A percentile compares a stretch with the other conserved stretches of the same genome.
Conservation (phyloP, 495 filamentous ascomycete genomes). For the Trichoderma parareesei region DNA sequence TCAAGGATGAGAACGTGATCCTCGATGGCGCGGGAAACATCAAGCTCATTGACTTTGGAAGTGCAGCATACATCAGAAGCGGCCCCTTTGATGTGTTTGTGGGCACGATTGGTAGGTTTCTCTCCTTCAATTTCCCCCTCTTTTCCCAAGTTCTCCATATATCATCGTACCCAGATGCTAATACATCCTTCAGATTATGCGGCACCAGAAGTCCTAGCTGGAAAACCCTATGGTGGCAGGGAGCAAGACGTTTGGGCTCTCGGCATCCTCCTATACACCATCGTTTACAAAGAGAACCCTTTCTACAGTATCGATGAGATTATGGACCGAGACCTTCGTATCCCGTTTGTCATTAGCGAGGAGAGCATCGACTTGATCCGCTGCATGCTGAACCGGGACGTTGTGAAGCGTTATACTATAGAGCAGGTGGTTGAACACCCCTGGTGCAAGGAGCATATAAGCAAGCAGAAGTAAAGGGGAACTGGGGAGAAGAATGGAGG, state of each 20-base stretch:
- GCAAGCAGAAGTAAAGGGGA: background rate
- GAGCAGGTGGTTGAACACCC: slow-evolving; percentile 76
- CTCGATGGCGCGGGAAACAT: slow-evolving; percentile 92
- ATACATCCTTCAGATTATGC: slow-evolving; percentile 67
- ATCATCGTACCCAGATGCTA: slow-evolving; percentile 4
- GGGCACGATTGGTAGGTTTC: slow-evolving; percentile 82
- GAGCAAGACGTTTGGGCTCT: slow-evolving; percentile 98
- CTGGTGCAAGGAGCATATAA: slow-evolving; percentile 48
- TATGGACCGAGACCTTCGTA: slow-evolving; percentile 88
- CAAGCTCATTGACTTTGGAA: slow-evolving; percentile 97
- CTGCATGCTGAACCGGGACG: slow-evolving; percentile 84
- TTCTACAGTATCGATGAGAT: slow-evolving; percentile 99
- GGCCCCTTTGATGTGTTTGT: slow-evolving; percentile 99
- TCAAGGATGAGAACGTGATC: slow-evolving; percentile 98
- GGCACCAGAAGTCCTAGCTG: slow-evolving; percentile 92
- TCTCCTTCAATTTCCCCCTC: background rate
- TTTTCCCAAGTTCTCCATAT: background rate
- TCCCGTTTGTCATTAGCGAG: slow-evolving; percentile 87
- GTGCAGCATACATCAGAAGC: slow-evolving; percentile 95
- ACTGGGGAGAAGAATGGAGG: background rate
- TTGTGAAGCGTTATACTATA: slow-evolving; percentile 72
- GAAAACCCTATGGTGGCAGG: slow-evolving; percentile 86
- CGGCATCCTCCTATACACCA: slow-evolving; percentile 96
- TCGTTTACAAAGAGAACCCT: slow-evolving; percentile 98
- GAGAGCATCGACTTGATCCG: slow-evolving; percentile 84